Conservation (phyloP, 495 filamentous ascomycete species). For the Penicillium canescens region DNA sequence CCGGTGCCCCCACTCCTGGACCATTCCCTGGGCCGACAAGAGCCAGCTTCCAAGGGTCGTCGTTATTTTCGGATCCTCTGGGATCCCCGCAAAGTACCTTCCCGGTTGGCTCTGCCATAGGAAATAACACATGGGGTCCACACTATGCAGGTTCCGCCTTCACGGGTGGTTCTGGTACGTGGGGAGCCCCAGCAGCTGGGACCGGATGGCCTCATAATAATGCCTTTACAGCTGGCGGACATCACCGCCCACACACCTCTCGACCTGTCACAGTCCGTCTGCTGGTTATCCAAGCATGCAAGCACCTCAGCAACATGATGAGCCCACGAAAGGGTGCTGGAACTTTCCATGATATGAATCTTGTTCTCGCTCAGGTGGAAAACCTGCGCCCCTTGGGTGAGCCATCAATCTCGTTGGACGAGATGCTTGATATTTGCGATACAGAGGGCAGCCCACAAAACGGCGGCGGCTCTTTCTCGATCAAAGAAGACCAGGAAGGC, state of each 20-base stretch:
- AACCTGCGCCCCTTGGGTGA: conserved; percentile 56
- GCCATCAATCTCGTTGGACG: conserved; percentile 60
- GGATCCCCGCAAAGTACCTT: conserved; percentile 38
- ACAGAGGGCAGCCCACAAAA: conserved; percentile 85
- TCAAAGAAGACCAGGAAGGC: conserved; percentile 52
- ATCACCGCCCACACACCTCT: conserved; percentile 47
- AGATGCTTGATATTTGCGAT: conserved; percentile 87
- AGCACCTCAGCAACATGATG: conserved; percentile 47
- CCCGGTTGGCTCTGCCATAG: conserved; percentile 33
- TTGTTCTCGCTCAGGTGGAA: conserved; percentile 67
- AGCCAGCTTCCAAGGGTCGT: conserved; percentile 47
- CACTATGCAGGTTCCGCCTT: conserved; percentile 46
- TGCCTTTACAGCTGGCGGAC: conserved; percentile 47
- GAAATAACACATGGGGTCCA: conserved; percentile 39
- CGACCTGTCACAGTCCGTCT: conserved; percentile 59
- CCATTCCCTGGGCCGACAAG: conserved; percentile 38
- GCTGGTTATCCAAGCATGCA: conserved; percentile 60
- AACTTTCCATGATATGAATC: conserved; percentile 66
- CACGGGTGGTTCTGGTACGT: conserved; percentile 32
- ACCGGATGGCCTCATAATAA: conserved; percentile 51
- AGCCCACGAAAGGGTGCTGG: conserved; percentile 31
- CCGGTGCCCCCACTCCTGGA: conserved; percentile 34
- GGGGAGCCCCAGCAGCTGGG: conserved; percentile 25
- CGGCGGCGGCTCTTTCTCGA: conserved; percentile 81
- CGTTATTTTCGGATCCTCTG: conserved; percentile 53